These are phyloP conservation scores for Thelonectria olida DNA, from an alignment of 2,329 filamentous ascomycete species.

Conservation along the genomic window DNA sequence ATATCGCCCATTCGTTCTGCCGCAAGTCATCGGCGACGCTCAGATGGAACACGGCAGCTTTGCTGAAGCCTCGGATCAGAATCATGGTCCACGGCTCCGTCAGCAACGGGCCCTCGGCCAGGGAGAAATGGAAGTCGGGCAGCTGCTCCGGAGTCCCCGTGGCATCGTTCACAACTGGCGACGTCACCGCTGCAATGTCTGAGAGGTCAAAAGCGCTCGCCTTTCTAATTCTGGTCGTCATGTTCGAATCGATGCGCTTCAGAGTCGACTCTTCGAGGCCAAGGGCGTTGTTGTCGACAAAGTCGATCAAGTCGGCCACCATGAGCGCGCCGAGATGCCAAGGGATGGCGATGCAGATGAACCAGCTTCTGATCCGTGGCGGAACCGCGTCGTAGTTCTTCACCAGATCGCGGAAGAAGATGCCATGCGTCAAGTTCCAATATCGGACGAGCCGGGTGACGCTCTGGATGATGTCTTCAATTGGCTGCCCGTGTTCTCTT, in stretches of 20 bases:
- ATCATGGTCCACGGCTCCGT: constrained; percentile 69
- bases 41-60: constrained; percentile 51
- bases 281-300: constrained; percentile 52
- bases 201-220: constrained; percentile 56
- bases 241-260: constrained; percentile 39
- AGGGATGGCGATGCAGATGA: constrained; percentile 63
- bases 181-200: constrained; percentile 57
- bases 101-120: constrained; percentile 62
- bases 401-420: constrained; percentile 61
- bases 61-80: constrained; percentile 60
- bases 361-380: constrained; percentile 65
- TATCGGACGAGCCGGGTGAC: constrained; percentile 60
- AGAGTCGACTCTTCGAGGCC: constrained; percentile 31
- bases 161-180: constrained; percentile 36
- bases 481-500: constrained; percentile 40
- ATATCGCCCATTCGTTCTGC: constrained; percentile 30
- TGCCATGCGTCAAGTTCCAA: constrained; percentile 61
- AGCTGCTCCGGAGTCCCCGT: constrained; percentile 28
- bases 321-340: constrained; percentile 66
- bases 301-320: constrained; percentile 62
- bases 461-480: constrained; percentile 59
- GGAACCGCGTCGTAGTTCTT: constrained; percentile 59
- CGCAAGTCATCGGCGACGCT: constrained; percentile 38
- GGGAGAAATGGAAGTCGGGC: constrained; percentile 59
- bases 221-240: constrained; percentile 52